Percentiles rank a stretch among this genome's conserved stretches.
phyloP scores from a whole-genome alignment of 2,329 filamentous ascomycete species.

The Neonectria coccinea region DNA sequence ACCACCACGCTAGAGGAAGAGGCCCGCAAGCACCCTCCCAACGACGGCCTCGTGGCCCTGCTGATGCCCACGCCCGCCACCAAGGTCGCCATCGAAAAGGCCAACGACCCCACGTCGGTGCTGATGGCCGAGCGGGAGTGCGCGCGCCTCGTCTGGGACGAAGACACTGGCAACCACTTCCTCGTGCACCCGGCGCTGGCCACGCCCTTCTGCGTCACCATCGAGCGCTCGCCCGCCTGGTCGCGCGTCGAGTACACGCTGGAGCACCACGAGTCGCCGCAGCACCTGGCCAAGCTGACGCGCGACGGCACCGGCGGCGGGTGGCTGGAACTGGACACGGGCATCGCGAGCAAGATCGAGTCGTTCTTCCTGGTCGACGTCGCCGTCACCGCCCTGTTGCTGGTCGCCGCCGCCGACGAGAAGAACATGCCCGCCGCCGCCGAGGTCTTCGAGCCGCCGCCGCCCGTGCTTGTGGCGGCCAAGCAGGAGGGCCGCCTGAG shows the following conservation, averaged over 20 bases:
- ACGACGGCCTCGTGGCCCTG: constrained; percentile 74
- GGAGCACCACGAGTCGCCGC: constrained; percentile 72
- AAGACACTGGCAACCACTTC: constrained; percentile 69
- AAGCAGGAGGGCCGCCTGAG: constrained; percentile 46
- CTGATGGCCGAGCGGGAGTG: constrained; percentile 75
- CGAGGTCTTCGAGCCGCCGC: constrained; percentile 71
- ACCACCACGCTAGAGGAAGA: constrained; percentile 69
- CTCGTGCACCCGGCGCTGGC: constrained; percentile 73
- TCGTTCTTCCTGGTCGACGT: constrained; percentile 73
- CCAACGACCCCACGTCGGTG: constrained; percentile 69
- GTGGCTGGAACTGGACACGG: constrained; percentile 71
- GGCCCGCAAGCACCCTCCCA: constrained; percentile 63
- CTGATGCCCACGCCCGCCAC: constrained; percentile 76
- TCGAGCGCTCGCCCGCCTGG: constrained; percentile 70
- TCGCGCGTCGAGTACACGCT: constrained; percentile 72
- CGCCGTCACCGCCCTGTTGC: constrained; percentile 68
- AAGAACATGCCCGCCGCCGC: constrained; percentile 55
- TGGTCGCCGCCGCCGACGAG: constrained; percentile 70
- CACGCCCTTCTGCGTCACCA: constrained; percentile 71
- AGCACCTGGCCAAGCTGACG: constrained; percentile 70
- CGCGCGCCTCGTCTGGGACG: constrained; percentile 78
- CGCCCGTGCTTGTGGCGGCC: constrained; percentile 47
- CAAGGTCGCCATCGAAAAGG: constrained; percentile 70
- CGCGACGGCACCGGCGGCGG: constrained; percentile 70
- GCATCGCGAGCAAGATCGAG: constrained; percentile 69